phyloP scores from a whole-genome alignment of 768 basidiomycete genomes.

The Termitomyces sp. region DNA sequence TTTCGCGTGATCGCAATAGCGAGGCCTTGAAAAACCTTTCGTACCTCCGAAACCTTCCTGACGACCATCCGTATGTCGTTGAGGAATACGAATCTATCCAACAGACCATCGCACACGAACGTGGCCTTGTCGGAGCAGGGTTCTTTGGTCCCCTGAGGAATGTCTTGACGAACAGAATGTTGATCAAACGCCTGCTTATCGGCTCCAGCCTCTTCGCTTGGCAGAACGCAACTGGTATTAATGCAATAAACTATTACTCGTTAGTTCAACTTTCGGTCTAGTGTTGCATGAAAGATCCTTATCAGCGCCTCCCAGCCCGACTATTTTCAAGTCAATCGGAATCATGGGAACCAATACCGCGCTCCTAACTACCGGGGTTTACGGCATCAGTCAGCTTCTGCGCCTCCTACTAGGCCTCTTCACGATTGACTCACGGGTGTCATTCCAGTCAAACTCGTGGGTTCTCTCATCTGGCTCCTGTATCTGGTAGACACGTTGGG shows the following conservation, averaged over 20 bases:
- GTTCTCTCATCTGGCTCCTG: constrained; percentile 38
- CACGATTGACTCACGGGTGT: not conserved
- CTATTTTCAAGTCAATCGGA: constrained; percentile 45
- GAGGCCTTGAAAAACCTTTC: constrained; percentile 29
- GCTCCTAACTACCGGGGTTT: constrained; percentile 45
- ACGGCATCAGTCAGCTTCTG: constrained; percentile 38
- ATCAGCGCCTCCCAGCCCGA: constrained; percentile 25
- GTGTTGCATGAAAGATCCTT: not conserved
- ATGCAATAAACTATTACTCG: constrained; percentile 43
- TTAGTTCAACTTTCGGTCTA: constrained; percentile 1
- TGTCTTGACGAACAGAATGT: constrained; percentile 23
- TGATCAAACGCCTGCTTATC: constrained; percentile 32
- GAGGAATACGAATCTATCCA: constrained; percentile 31
- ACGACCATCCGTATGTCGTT: constrained; percentile 24
- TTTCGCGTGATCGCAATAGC: constrained; percentile 29
- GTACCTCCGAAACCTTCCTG: constrained; percentile 27
- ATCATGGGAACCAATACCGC: constrained; percentile 31
- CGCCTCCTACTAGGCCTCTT: not conserved
- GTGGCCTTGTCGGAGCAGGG: constrained; percentile 28
- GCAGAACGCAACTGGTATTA: constrained; percentile 46
- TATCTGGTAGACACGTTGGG: constrained; percentile 41
- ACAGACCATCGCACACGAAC: constrained; percentile 28
- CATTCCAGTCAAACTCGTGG: constrained; percentile 26
- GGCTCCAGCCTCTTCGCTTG: constrained; percentile 37
- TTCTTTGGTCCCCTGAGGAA: constrained; percentile 29